These are phyloP conservation scores for Suillus lakei DNA, from an alignment of 768 basidiomycete species.

Conservation along the genomic window DNA sequence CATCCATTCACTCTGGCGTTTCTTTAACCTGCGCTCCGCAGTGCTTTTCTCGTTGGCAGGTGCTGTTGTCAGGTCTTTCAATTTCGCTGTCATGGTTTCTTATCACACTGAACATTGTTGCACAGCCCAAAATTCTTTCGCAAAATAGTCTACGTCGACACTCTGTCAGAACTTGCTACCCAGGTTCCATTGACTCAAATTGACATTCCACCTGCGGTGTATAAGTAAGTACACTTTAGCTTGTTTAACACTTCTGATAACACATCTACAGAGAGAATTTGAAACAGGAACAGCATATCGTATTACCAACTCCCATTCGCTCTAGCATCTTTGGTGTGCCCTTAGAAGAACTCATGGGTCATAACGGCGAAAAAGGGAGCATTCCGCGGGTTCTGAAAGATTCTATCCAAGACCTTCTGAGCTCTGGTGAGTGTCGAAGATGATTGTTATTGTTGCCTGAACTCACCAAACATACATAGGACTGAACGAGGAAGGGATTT, in stretches of 20 bases:
- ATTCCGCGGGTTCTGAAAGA: conserved; percentile 84
- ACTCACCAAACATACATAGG: conserved; percentile 32
- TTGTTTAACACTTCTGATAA: conserved; percentile 6
- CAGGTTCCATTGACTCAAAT: conserved; percentile 87
- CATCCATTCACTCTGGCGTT: not conserved
- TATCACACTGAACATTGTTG: conserved; percentile 1
- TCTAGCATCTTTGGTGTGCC: conserved; percentile 81
- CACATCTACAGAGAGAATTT: conserved; percentile 67
- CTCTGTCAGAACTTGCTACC: conserved; percentile 76
- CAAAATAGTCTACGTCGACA: conserved; percentile 77
- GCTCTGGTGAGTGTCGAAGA: conserved; percentile 43
- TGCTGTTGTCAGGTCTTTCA: conserved; percentile 77
- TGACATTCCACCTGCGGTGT: conserved; percentile 81
- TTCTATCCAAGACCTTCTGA: conserved; percentile 70
- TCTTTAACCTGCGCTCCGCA: conserved; percentile 34
- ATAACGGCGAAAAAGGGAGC: conserved; percentile 79
- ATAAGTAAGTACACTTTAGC: conserved; percentile 60
- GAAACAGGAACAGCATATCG: conserved; percentile 73
- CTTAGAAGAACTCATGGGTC: conserved; percentile 84
- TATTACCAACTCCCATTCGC: conserved; percentile 61
- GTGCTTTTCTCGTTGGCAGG: conserved; percentile 91
- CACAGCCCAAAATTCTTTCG: conserved; percentile 86
- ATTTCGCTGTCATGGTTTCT: not conserved
- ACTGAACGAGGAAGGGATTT: conserved; percentile 77
- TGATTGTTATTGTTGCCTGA: not conserved